These are phyloP conservation scores for Aspergillus carbonarius DNA, from an alignment of 2,329 filamentous ascomycete species.

Conservation along the genomic window DNA sequence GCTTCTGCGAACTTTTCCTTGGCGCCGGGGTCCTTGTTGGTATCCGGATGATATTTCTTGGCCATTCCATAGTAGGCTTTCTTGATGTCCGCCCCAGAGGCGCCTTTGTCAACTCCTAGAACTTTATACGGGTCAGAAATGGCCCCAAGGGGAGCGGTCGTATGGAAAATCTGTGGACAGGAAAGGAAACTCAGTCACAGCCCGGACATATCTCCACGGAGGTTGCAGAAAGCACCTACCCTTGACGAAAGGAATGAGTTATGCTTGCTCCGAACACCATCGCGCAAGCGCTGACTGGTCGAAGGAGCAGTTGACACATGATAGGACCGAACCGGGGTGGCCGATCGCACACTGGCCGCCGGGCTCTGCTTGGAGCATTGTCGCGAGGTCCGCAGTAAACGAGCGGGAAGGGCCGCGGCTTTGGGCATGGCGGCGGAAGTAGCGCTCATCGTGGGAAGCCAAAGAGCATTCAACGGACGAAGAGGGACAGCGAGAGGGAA, in stretches of 20 bases:
- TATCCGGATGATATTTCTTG: constrained; percentile 97
- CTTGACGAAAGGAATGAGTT: constrained; percentile 26
- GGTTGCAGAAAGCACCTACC: constrained; percentile 26
- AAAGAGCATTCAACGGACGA: constrained; percentile 12
- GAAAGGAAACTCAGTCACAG: constrained; percentile 9
- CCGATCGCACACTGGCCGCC: constrained; percentile 27
- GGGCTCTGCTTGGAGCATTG: constrained; percentile 39
- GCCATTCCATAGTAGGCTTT: constrained; percentile 97
- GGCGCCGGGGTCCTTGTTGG: constrained; percentile 89
- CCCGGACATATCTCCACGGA: neutral
- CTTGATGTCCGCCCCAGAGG: constrained; percentile 87
- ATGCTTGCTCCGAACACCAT: constrained; percentile 27
- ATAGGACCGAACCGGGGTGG: constrained; percentile 38
- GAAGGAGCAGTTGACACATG: constrained; percentile 31
- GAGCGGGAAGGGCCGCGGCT: constrained; percentile 43
- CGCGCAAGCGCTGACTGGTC: constrained; percentile 27
- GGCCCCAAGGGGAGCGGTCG: constrained; percentile 59
- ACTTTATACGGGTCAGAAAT: constrained; percentile 83
- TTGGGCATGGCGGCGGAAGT: constrained; percentile 42
- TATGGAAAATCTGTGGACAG: constrained; percentile 42
- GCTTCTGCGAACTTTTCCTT: constrained; percentile 95
- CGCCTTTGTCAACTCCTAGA: constrained; percentile 78
- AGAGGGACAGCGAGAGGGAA: neutral
- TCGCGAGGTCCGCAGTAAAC: constrained; percentile 43
- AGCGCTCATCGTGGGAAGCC: constrained; percentile 39